Percentiles rank a stretch among this genome's conserved stretches.
phyloP scores from a whole-genome alignment of 164 flowering plant species.

The Stephania cephalantha region DNA sequence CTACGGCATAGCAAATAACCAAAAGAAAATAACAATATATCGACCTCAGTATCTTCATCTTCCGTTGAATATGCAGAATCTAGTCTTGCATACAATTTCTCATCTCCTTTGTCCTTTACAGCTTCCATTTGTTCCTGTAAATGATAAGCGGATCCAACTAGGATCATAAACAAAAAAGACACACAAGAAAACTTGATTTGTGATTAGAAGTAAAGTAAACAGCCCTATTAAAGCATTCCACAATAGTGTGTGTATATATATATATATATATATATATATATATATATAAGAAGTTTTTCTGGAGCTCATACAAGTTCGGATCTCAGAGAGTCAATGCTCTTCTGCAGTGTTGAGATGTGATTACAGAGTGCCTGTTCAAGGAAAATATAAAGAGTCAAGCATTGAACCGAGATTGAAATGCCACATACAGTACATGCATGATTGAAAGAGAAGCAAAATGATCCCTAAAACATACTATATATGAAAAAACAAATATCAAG shows the following conservation, averaged over 20 bases:
- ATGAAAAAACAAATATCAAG: neutral
- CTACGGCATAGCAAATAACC: conserved; percentile 1
- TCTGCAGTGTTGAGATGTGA: conserved; percentile 55
- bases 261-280: too few species aligned
- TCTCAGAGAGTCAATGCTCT: conserved; percentile 47
- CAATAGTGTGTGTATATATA: neutral
- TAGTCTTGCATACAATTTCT: conserved; percentile 53
- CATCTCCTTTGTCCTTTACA: conserved; percentile 53
- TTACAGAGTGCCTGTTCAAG: conserved; percentile 64
- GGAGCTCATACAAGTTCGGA: conserved; percentile 66
- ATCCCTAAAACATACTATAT: neutral
- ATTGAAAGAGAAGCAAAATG: neutral
- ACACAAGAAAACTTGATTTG: neutral
- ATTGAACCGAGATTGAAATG: neutral
- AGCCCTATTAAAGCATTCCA: neutral
- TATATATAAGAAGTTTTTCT: neutral
- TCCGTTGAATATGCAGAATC: conserved; percentile 69
- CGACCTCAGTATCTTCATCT: conserved; percentile 68
- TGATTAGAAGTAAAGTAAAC: neutral
- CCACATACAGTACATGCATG: neutral
- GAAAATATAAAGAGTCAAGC: conserved; percentile 4
- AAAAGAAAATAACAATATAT: neutral
- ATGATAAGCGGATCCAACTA: conserved; percentile 1
- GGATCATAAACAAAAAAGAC: neutral
- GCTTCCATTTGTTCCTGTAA: conserved; percentile 64